These are phyloP conservation scores for Penicillium pulvis DNA, from an alignment of 495 filamentous ascomycete genomes.

Conservation along the genomic window DNA sequence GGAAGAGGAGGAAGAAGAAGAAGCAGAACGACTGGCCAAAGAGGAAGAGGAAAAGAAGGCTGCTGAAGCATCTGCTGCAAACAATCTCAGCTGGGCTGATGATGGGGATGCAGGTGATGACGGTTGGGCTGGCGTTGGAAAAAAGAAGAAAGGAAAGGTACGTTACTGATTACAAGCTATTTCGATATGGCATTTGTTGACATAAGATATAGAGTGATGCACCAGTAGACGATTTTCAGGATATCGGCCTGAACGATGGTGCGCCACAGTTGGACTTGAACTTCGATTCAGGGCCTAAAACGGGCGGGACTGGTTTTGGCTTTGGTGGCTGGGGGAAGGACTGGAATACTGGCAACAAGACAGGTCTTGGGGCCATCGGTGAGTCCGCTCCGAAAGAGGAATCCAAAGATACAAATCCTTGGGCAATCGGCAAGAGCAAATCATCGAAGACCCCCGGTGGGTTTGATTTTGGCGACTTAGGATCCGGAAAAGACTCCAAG, in stretches of 20 bases:
- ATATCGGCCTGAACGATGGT: slow-evolving; percentile 45
- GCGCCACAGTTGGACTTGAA: slow-evolving; percentile 50
- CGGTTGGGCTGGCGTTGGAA: slow-evolving; percentile 41
- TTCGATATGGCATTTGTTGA: not conserved
- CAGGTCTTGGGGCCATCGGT: slow-evolving; percentile 36
- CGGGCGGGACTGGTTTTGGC: slow-evolving; percentile 37
- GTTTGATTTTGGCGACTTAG: slow-evolving; percentile 51
- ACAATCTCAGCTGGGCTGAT: slow-evolving; percentile 50
- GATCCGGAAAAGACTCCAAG: slow-evolving; percentile 27
- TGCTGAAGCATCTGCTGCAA: slow-evolving; percentile 35
- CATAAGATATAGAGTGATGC: slow-evolving; percentile 24
- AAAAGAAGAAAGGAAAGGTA: slow-evolving; percentile 57
- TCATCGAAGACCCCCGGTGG: slow-evolving; percentile 37
- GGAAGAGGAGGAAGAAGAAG: slow-evolving; percentile 41
- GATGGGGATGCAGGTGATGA: slow-evolving; percentile 32
- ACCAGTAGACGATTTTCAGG: slow-evolving; percentile 43
- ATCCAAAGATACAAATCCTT: slow-evolving; percentile 43
- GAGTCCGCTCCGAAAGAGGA: slow-evolving; percentile 37
- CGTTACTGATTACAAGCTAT: not conserved
- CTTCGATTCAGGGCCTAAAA: slow-evolving; percentile 40
- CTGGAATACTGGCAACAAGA: slow-evolving; percentile 41
- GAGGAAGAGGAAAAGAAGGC: slow-evolving; percentile 40
- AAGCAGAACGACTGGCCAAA: slow-evolving; percentile 35
- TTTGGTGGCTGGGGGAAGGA: slow-evolving; percentile 50
- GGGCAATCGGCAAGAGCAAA: slow-evolving; percentile 45